Base-by-base conservation (phyloP, 129 eudicot genomes). In the Chrysanthemum seticuspe region DNA sequence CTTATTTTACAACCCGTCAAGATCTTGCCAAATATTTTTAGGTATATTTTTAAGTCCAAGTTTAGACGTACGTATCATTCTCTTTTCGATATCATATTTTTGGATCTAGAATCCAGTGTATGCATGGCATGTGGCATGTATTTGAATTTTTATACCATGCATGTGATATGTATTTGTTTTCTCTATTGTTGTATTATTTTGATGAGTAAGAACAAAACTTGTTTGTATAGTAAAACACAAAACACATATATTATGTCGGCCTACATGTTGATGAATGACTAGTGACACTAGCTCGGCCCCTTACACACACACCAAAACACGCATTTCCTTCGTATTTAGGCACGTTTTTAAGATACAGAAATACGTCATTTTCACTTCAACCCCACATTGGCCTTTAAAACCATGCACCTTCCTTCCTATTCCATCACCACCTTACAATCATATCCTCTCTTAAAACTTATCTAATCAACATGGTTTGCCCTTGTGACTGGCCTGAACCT, bases 401-500 rank as follows among this genome's bases (percentile, higher is more conserved):
- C 62, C 67, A 36, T 36, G 44, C 44, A 67, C 53, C 49, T 31
- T 18, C 55, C 19, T 8, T 4, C 74, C 48, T 27, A 49, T 49
- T 5, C 64, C 13, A 52, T 67, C 65, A 52, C 45, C 60, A 62
- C 67, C 40, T 16, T 36, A 18, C 45, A 19, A 53, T 13, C 68
- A 12, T 11, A 10, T 15, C 12, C 27, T 14, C 48, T 48, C 18
- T 21, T 4, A 15, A 61, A 4, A 29, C 62, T 56, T 63, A 63
- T 65, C 54, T 58, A 66, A 44, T 14, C 14, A 45, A 56, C 27
- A 89, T 82, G 84, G 84, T 27, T 52, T 62, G 78, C 63, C 70
- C 76, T 2, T 16, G 75, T 51, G 95, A 84, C 25, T 92, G 97
- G 97, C 97, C 96, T 0, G 97, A 89, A 63, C 97, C 96, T 0